Evolutionary conservation across 257 asterid genomes (phyloP).

Genomic region (Linaria vulgaris): DNA sequence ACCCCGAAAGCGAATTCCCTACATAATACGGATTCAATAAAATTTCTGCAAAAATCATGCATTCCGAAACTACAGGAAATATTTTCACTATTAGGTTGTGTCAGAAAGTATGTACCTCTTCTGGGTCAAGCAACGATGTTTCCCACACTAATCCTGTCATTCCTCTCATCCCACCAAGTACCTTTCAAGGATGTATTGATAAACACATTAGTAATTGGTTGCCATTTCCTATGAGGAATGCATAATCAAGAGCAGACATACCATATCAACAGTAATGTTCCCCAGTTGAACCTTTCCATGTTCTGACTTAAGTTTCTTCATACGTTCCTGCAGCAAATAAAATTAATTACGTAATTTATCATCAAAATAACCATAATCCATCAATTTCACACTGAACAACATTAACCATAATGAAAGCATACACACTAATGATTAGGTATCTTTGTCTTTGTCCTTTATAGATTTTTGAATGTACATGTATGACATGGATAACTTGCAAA

Average conservation of each 20-base stretch:
- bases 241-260: conserved; percentile 29
- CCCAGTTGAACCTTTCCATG: conserved; percentile 86
- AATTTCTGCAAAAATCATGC: too few relatives aligned
- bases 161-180: conserved; percentile 99
- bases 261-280: conserved; percentile 89
- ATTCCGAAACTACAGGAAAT: conserved; percentile 9
- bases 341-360: not conserved
- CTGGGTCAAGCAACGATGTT: conserved; percentile 95
- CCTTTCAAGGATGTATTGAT: conserved; percentile 44
- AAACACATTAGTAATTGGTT: conserved; percentile 13
- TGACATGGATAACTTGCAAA: not conserved
- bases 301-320: conserved; percentile 72
- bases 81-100: conserved; percentile 5
- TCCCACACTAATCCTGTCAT: conserved; percentile 99
- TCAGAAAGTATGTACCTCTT: conserved; percentile 58
- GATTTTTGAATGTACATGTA: not conserved
- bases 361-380: conserved; percentile 11
- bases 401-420: not conserved
- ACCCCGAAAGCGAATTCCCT: conserved; percentile 98
- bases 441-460: not conserved
- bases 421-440: conserved; percentile 11
- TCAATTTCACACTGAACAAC: conserved; percentile 9
- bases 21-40: too few relatives aligned
- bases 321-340: conserved; percentile 55
- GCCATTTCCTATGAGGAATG: not conserved